A percentile compares a stretch with the other conserved stretches of the same genome.
Conservation (phyloP, 169 alveolate species). For the Eimeria brunetti region DNA sequence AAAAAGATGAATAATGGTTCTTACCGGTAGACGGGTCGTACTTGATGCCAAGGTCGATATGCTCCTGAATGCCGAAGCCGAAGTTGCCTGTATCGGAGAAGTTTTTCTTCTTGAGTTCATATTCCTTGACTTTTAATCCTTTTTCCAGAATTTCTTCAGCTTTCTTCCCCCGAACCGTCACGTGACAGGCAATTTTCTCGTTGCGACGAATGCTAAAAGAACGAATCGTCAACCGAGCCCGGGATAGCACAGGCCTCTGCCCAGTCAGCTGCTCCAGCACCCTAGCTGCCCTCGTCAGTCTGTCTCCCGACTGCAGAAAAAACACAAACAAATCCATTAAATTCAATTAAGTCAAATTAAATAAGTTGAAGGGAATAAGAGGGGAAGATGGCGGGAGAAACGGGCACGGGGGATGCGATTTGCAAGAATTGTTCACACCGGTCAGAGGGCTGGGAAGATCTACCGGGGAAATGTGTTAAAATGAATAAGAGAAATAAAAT, state of each 20-base stretch:
- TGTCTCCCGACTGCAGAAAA: conserved; percentile 96
- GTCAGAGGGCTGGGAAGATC: too few relatives aligned
- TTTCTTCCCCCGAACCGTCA: conserved; percentile 99
- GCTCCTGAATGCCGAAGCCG: conserved; percentile 99
- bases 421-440: too few relatives aligned
- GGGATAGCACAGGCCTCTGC: conserved; percentile 98
- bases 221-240: conserved; percentile 97
- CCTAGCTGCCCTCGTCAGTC: conserved; percentile 99
- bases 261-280: conserved; percentile 99
- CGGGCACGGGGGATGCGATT: too few relatives aligned
- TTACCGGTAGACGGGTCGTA: conserved; percentile 99
- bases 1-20: background rate
- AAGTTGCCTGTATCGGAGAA: conserved; percentile 98
- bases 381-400: too few relatives aligned
- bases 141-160: conserved; percentile 99
- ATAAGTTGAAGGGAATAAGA: background rate
- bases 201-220: conserved; percentile 99
- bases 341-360: background rate
- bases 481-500: too few relatives aligned
- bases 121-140: conserved; percentile 99
- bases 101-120: conserved; percentile 97
- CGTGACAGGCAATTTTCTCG: conserved; percentile 99
- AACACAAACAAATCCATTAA: background rate
- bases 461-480: too few relatives aligned
- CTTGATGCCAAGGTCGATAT: conserved; percentile 99